These are phyloP conservation scores for Fusarium napiforme DNA, from an alignment of 2,329 filamentous ascomycete genomes.

Conservation along the genomic window DNA sequence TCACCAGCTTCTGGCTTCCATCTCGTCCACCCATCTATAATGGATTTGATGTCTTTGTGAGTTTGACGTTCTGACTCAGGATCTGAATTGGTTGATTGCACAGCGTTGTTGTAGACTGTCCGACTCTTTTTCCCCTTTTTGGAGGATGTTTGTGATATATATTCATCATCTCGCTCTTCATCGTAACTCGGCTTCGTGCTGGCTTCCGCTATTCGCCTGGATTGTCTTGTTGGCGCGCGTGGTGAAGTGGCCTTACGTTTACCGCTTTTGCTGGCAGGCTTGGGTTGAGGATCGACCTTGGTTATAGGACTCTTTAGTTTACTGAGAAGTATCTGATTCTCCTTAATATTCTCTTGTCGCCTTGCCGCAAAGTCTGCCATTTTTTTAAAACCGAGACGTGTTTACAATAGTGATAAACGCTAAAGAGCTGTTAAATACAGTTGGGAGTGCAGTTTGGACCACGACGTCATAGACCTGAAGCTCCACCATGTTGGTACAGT, in stretches of 20 bases:
- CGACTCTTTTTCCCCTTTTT: too few relatives aligned
- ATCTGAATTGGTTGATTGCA: background rate
- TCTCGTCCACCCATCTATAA: background rate
- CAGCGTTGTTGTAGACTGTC: too few relatives aligned
- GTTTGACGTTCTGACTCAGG: background rate
- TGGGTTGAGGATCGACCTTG: background rate
- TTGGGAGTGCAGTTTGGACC: too few relatives aligned
- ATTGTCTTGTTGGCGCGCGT: slow-evolving; percentile 4
- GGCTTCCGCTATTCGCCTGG: slow-evolving; percentile 9
- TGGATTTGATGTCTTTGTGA: background rate
- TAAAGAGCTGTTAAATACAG: too few relatives aligned
- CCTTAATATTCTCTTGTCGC: background rate
- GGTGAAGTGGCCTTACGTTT: slow-evolving; percentile 1
- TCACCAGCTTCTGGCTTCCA: slow-evolving; percentile 3
- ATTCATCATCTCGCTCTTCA: background rate
- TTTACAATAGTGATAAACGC: too few relatives aligned
- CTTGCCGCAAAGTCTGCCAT: slow-evolving; percentile 13
- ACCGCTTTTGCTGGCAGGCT: background rate
- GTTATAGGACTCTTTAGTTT: background rate
- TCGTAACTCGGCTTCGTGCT: background rate
- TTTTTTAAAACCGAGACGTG: too few relatives aligned
- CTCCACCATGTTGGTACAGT: accelerated
- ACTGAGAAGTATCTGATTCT: slow-evolving; percentile 8
- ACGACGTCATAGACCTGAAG: background rate
- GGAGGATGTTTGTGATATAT: background rate